phyloP scores from a whole-genome alignment of 1,284 basidiomycete genomes.

The Ganoderma sp. region DNA sequence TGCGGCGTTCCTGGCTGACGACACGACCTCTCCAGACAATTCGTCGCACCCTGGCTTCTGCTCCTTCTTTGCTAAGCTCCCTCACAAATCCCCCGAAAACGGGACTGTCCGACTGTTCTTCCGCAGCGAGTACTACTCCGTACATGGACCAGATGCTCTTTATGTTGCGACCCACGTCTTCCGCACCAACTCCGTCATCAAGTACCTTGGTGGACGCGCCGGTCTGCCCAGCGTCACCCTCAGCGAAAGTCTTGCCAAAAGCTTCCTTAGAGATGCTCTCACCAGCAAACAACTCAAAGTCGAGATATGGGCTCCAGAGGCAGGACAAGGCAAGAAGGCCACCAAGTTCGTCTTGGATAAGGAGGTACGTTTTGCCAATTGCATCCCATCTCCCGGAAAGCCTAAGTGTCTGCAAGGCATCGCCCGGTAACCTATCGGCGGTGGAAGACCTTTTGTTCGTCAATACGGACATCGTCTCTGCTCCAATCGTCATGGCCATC shows the following conservation, averaged over 20 bases:
- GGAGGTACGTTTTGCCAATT: conserved; percentile 57
- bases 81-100: conserved; percentile 67
- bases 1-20: background rate
- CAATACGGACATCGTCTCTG: conserved; percentile 81
- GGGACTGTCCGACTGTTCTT: conserved; percentile 87
- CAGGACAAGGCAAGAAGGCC: conserved; percentile 76
- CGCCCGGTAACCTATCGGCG: conserved; percentile 93
- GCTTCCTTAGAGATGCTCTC: conserved; percentile 88
- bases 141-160: conserved; percentile 88
- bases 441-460: conserved; percentile 94
- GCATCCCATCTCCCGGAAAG: background rate
- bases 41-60: conserved; percentile 72
- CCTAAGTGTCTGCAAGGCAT: conserved; percentile 62
- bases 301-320: conserved; percentile 89
- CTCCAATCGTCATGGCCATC: conserved; percentile 92
- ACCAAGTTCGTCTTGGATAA: conserved; percentile 79
- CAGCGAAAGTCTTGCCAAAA: conserved; percentile 82
- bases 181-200: conserved; percentile 85
- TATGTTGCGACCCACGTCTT: conserved; percentile 89
- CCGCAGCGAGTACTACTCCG: conserved; percentile 86
- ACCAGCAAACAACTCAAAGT: conserved; percentile 91
- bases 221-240: conserved; percentile 84
- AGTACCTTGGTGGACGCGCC: conserved; percentile 73
- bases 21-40: conserved; percentile 42
- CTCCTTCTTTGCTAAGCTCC: conserved; percentile 72